Evolutionary conservation across 129 eudicot genomes (phyloP).

Genomic region (Flaveria robusta): DNA sequence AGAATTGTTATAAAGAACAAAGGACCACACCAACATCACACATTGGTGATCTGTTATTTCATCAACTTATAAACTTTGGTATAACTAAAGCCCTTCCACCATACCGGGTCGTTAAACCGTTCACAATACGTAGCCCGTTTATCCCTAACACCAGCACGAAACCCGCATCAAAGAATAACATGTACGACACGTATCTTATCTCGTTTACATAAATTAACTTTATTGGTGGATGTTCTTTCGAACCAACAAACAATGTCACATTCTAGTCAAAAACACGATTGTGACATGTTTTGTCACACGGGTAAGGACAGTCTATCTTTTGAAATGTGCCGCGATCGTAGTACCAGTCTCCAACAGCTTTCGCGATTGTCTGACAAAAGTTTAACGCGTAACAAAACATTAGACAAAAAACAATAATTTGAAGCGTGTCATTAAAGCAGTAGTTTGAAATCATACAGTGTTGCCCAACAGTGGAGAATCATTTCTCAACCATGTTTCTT

Average conservation of each 20-base stretch:
- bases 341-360: constrained; percentile 49
- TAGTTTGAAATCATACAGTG: constrained; percentile 42
- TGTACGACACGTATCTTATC: constrained; percentile 17
- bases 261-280: constrained; percentile 41
- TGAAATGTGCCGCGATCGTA: constrained; percentile 28
- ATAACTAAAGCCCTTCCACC: constrained; percentile 14
- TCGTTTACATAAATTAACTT: constrained; percentile 20
- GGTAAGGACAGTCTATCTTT: constrained; percentile 42
- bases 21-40: constrained; percentile 2
- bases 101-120: constrained; percentile 6
- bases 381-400: constrained; percentile 7
- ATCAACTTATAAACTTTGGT: constrained; percentile 21
- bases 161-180: constrained; percentile 22
- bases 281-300: constrained; percentile 43
- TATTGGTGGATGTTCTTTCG: not conserved
- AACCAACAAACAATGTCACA: constrained; percentile 6
- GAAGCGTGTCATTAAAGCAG: not conserved
- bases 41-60: constrained; percentile 14
- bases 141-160: constrained; percentile 18
- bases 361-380: constrained; percentile 40
- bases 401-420: constrained; percentile 8
- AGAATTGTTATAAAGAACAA: constrained; percentile 23
- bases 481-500: constrained; percentile 80
- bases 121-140: not conserved
- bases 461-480: constrained; percentile 65